Evolutionary conservation across 345 rosid genomes (phyloP).

Genomic region (Eucalyptus dawsonii): DNA sequence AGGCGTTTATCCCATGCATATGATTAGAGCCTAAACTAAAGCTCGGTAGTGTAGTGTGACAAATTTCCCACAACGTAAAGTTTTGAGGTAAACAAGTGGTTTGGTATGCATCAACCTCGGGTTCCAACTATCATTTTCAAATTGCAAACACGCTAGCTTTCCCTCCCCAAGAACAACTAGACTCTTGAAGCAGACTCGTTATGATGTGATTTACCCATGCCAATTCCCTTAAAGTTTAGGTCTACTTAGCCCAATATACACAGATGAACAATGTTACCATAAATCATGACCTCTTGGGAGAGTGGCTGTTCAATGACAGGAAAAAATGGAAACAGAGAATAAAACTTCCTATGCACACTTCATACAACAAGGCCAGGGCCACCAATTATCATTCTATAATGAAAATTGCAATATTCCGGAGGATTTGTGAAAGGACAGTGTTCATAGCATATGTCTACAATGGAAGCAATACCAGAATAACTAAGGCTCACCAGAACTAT

Average conservation of each 20-base stretch:
- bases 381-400: not conserved
- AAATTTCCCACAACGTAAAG: not conserved
- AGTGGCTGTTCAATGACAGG: not conserved
- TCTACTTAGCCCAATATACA: not conserved
- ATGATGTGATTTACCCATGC: not conserved
- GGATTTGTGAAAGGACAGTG: not conserved
- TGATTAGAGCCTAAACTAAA: not conserved
- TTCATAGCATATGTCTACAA: not conserved
- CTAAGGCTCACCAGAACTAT: conserved; percentile 15
- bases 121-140: not conserved
- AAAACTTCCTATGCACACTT: not conserved
- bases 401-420: not conserved
- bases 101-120: not conserved
- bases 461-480: not conserved
- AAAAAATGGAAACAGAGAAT: not conserved
- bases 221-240: not conserved
- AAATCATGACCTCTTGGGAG: not conserved
- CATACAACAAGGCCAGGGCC: not conserved
- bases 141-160: not conserved
- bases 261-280: not conserved
- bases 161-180: not conserved
- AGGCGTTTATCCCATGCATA: not conserved
- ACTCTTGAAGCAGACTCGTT: not conserved
- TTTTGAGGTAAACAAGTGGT: not conserved
- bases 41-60: not conserved